Percentiles rank a stretch among this genome's conserved stretches.
Conservation (phyloP, 129 eudicot species). For the Tanacetum coccineum region DNA sequence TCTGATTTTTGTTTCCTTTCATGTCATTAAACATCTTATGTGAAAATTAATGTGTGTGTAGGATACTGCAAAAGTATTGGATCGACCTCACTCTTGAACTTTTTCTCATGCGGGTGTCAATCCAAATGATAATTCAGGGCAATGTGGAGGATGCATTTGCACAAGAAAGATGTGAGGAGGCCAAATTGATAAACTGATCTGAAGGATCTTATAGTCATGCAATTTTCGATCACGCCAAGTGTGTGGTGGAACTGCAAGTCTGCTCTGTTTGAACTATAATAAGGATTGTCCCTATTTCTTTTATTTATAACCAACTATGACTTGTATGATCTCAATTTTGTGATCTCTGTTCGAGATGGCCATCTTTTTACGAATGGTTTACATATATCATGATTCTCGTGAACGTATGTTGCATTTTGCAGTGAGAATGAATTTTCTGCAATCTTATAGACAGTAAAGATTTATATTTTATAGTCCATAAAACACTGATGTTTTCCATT, state of each 20-base stretch:
- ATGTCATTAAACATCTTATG: conserved; percentile 13
- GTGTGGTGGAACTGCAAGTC: conserved; percentile 77
- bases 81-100: conserved; percentile 83
- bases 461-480: not conserved
- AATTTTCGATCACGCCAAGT: conserved; percentile 42
- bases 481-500: not conserved
- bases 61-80: conserved; percentile 59
- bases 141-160: conserved; percentile 78
- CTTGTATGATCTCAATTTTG: not conserved
- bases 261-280: not conserved
- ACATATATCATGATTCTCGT: conserved; percentile 17
- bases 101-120: conserved; percentile 71
- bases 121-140: conserved; percentile 68
- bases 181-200: conserved; percentile 31
- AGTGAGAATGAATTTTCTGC: conserved; percentile 11
- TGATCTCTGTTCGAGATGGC: not conserved
- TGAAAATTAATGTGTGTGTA: conserved; percentile 35
- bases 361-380: not conserved
- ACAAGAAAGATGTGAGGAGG: conserved; percentile 64
- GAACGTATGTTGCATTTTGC: conserved; percentile 1
- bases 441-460: conserved; percentile 1
- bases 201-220: conserved; percentile 32
- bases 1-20: not conserved
- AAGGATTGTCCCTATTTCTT: not conserved
- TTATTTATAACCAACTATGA: not conserved